Conservation (phyloP, 169 alveolate species). For the Plasmodium fragile region DNA sequence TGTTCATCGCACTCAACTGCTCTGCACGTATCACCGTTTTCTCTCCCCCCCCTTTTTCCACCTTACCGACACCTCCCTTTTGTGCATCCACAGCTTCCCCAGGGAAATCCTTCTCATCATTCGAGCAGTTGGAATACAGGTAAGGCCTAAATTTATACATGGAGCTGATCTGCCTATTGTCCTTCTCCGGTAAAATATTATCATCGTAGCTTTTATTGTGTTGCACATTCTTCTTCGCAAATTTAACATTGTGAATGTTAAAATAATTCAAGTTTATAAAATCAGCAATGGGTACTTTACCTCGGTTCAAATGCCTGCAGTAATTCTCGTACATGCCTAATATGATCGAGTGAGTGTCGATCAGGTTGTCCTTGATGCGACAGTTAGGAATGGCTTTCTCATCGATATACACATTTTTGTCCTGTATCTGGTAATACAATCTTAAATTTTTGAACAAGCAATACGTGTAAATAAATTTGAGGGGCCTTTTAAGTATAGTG, state of each 20-base stretch:
- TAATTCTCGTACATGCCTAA: conserved; percentile 40
- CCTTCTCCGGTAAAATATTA: conserved; percentile 28
- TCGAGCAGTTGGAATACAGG: conserved; percentile 4
- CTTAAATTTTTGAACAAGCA: conserved; percentile 57
- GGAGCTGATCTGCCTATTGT: conserved; percentile 22
- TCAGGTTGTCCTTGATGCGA: conserved; percentile 37
- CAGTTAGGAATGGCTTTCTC: conserved; percentile 19
- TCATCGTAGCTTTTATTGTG: conserved; percentile 41
- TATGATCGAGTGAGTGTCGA: conserved; percentile 47
- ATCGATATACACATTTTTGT: conserved; percentile 21
- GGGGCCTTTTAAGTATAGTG: conserved; percentile 18
- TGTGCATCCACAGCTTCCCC: background rate
- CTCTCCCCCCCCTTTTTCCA: background rate
- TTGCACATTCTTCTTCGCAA: conserved; percentile 40
- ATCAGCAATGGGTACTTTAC: conserved; percentile 13
- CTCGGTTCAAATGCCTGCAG: background rate
- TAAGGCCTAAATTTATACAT: conserved; percentile 19
- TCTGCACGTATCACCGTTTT: background rate
- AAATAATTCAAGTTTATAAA: conserved; percentile 43
- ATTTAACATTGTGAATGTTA: conserved; percentile 42
- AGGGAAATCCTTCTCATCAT: conserved; percentile 9
- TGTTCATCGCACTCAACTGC: background rate
- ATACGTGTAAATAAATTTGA: conserved; percentile 31
- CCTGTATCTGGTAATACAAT: conserved; percentile 26
- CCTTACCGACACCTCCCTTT: background rate